Percentiles rank a stretch among this genome's conserved stretches.
Evolutionary conservation across 306 rosid genomes (phyloP).

Genomic region (Quercus cerris): DNA sequence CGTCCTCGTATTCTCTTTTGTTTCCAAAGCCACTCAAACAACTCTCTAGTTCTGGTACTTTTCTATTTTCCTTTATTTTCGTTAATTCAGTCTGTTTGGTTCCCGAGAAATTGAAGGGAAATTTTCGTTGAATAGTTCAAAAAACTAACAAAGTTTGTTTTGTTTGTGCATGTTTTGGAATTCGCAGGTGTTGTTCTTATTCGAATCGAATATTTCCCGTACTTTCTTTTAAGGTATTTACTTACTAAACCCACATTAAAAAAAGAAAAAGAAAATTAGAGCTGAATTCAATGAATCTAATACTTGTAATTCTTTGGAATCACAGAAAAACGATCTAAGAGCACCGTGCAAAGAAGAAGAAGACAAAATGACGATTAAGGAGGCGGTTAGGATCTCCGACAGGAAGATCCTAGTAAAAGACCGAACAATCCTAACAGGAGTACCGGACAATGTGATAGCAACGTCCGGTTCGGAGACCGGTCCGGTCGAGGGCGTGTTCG

Average conservation of each 20-base stretch:
- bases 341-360: not conserved
- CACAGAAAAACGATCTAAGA: constrained; percentile 28
- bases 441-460: constrained; percentile 64
- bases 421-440: constrained; percentile 64
- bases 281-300: not conserved
- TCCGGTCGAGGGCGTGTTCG: constrained; percentile 61
- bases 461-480: constrained; percentile 57
- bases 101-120: not conserved
- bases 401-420: constrained; percentile 60
- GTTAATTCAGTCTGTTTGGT: not conserved
- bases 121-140: not conserved
- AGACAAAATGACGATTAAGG: constrained; percentile 72
- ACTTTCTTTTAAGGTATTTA: constrained; percentile 49
- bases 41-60: constrained; percentile 47
- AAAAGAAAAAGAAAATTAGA: no score
- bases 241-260: no score
- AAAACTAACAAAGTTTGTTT: constrained; percentile 36
- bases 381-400: constrained; percentile 54
- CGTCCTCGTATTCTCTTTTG: not conserved
- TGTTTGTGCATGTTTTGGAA: constrained; percentile 45
- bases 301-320: not conserved
- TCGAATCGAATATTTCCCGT: constrained; percentile 15
- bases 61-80: not conserved
- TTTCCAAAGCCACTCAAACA: not conserved
- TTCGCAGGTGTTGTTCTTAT: constrained; percentile 20